Conservation (phyloP, 2,329 filamentous ascomycete genomes). For the Xylogone sp. region DNA sequence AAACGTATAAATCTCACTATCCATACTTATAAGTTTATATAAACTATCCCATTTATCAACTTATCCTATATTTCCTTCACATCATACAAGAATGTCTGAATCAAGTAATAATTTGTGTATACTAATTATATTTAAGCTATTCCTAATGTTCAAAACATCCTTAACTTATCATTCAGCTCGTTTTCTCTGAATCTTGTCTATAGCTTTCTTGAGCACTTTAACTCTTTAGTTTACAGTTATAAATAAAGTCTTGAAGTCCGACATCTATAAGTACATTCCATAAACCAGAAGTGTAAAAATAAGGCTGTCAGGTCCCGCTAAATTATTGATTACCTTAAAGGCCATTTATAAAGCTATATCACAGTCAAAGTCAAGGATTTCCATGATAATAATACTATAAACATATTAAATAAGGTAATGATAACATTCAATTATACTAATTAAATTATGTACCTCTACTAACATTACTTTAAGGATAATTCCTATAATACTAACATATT, state of each 20-base stretch:
- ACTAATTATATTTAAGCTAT: neutral
- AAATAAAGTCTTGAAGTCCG: constrained; percentile 1
- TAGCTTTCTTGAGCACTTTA: constrained; percentile 2
- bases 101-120: constrained; percentile 3
- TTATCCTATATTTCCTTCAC: constrained; percentile 5
- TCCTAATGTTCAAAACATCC: constrained; percentile 2
- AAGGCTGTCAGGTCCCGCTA: constrained; percentile 7
- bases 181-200: constrained; percentile 4
- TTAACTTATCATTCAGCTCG: constrained; percentile 1
- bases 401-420: no score
- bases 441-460: no score
- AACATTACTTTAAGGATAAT: no score
- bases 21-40: constrained; percentile 5
- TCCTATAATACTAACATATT: no score
- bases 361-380: no score
- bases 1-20: constrained; percentile 6
- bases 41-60: constrained; percentile 1
- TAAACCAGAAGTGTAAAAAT: constrained; percentile 9
- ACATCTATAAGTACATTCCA: constrained; percentile 4
- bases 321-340: no score
- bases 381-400: no score
- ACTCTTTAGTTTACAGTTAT: constrained; percentile 3
- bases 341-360: no score
- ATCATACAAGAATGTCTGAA: constrained; percentile 6
- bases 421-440: no score